Conservation (phyloP, 83 land plant genomes). For the Isoetes engelmannii region DNA sequence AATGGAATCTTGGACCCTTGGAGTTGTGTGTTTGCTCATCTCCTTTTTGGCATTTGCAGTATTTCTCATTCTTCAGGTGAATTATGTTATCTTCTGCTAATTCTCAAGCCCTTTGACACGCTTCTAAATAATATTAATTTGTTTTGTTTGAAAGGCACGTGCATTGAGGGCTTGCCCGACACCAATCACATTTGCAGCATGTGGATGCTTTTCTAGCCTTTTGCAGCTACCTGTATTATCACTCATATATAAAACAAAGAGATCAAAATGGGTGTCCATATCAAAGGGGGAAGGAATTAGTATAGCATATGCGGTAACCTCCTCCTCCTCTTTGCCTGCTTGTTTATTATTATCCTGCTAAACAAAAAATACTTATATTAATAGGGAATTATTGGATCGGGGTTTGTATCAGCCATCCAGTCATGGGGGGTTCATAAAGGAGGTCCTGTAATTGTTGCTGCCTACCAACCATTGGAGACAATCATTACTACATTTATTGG, state of each 20-base stretch:
- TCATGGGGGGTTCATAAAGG: conserved; percentile 15
- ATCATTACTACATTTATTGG: conserved; percentile 2
- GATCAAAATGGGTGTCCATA: background rate
- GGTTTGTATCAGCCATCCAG: conserved; percentile 10
- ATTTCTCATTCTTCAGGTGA: background rate
- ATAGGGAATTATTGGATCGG: conserved; percentile 7
- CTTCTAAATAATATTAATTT: background rate
- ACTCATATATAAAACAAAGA: background rate
- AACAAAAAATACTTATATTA: background rate
- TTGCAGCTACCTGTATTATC: conserved; percentile 7
- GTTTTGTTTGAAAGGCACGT: background rate
- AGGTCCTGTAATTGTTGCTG: conserved; percentile 10
- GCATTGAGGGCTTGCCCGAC: background rate
- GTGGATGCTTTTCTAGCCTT: background rate
- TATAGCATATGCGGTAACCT: conserved; percentile 6
- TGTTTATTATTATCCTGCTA: background rate
- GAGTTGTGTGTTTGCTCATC: background rate
- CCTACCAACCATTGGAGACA: conserved; percentile 10
- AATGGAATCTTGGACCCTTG: conserved; percentile 11
- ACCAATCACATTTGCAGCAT: background rate
- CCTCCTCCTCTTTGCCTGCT: background rate
- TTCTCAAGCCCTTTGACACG: background rate
- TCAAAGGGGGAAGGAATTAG: background rate
- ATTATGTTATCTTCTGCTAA: background rate
- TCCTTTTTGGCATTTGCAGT: background rate